Conservation (phyloP, 2,329 filamentous ascomycete genomes). For the Botrytis pseudocinerea region DNA sequence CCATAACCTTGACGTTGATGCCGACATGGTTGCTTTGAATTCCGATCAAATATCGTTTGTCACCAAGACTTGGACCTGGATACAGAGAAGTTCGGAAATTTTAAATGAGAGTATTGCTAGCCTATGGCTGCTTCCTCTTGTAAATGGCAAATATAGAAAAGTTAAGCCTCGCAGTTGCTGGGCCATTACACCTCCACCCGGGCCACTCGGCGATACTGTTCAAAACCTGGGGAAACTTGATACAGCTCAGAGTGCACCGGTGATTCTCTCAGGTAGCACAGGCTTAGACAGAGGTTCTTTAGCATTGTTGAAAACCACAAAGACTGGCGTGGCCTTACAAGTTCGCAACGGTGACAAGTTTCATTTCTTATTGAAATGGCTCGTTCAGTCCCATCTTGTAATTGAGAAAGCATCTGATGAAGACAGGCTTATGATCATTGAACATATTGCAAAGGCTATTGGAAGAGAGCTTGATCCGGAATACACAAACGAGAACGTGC, state of each 20-base stretch:
- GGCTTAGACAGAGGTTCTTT: background rate
- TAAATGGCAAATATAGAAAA: slow-evolving; percentile 32
- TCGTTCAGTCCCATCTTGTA: background rate
- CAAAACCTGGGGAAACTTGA: slow-evolving; percentile 1
- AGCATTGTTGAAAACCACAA: background rate
- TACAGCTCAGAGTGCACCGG: background rate
- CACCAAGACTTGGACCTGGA: slow-evolving; percentile 28
- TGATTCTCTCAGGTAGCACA: background rate
- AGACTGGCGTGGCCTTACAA: background rate
- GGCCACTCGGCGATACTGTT: background rate
- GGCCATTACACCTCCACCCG: background rate
- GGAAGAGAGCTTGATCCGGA: background rate
- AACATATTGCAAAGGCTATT: slow-evolving; percentile 8
- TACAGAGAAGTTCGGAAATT: slow-evolving; percentile 28
- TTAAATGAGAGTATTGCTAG: slow-evolving; percentile 22
- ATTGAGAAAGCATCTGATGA: background rate
- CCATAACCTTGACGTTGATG: slow-evolving; percentile 8
- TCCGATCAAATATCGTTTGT: slow-evolving; percentile 21
- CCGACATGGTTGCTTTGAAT: slow-evolving; percentile 26
- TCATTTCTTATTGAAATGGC: slow-evolving; percentile 3
- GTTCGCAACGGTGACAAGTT: slow-evolving; percentile 1
- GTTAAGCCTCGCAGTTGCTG: slow-evolving; percentile 23
- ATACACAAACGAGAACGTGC: background rate
- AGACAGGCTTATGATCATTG: slow-evolving; percentile 11
- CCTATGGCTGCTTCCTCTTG: slow-evolving; percentile 38